phyloP scores from a whole-genome alignment of 495 filamentous ascomycete genomes.

The Daldinia grandis region DNA sequence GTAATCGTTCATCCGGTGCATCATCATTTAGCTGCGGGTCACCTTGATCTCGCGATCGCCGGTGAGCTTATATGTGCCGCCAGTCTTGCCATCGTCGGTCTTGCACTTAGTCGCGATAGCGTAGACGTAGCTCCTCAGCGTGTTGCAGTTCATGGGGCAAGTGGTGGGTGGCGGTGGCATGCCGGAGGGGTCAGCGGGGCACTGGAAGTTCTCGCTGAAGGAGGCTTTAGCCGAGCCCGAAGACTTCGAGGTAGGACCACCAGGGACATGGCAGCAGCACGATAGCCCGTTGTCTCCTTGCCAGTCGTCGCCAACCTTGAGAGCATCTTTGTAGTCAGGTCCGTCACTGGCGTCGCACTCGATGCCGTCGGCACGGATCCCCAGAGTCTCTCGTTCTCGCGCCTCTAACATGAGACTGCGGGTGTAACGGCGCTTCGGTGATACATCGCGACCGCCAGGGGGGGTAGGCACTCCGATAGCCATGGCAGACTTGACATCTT shows the following conservation, averaged over 20 bases:
- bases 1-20: background rate
- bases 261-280: slow-evolving; percentile 23
- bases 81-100: slow-evolving; percentile 15
- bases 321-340: slow-evolving; percentile 17
- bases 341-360: slow-evolving; percentile 11
- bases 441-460: background rate
- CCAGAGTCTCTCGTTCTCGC: background rate
- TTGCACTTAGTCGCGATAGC: slow-evolving; percentile 32
- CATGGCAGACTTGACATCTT: slow-evolving; percentile 25
- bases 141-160: slow-evolving; percentile 25
- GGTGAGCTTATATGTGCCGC: background rate
- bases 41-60: slow-evolving; percentile 7
- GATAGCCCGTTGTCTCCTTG: slow-evolving; percentile 15
- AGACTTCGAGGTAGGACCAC: slow-evolving; percentile 8
- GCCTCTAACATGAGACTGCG: slow-evolving; percentile 14
- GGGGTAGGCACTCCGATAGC: slow-evolving; percentile 25
- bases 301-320: slow-evolving; percentile 26
- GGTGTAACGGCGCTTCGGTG: background rate
- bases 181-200: slow-evolving; percentile 19
- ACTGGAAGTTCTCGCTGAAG: slow-evolving; percentile 15
- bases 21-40: slow-evolving; percentile 10
- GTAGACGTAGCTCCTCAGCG: slow-evolving; percentile 21
- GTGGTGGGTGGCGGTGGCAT: slow-evolving; percentile 5
- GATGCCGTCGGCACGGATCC: background rate
- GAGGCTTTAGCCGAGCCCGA: slow-evolving; percentile 19